Evolutionary conservation across 129 eudicot species (phyloP), one percentile per base, ranked within the genome.

Genomic region (Chrysanthemum lavandulifolium): DNA sequence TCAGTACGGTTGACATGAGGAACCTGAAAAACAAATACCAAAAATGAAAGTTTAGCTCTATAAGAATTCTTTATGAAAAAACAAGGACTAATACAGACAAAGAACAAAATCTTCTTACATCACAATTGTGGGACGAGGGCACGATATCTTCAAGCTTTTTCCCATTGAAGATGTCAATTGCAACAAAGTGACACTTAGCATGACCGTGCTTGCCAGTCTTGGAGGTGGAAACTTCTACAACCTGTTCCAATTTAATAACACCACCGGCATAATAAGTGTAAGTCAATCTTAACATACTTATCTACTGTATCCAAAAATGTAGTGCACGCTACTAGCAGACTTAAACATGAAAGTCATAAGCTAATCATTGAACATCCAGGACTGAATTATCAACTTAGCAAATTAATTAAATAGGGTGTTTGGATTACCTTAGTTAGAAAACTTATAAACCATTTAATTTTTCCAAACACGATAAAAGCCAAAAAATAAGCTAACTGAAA

Each of bases 71-170:
- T 61, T 6, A 51, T 53, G 53, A 27, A 55, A 13, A 60, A 64
- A 70, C 0, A 29, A 40, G 25, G 6, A 13, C 51, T 13, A 58
- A 19, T 65, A 16, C 8, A 50, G 4, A 10, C 7, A 13, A 29
- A 56, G 43, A 19, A 50, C 6, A 23, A 14, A 49, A 1, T 53
- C 33, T 15, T 23, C 95, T 60, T 84, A 85, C 96, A 77, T 88
- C 96, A 77, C 96, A 88, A 52, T 86, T 88, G 78, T 88, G 96
- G 61, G 91, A 89, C 11, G 91, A 89, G 13, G 91, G 96, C 1
- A 89, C 96, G 45, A 89, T 86, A 84, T 89, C 96, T 72, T 89
- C 96, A 21, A 86, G 96, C 86, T 89, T 89, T 79, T 89, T 89
- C 11, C 80, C 80, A 66, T 80, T 86, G 73, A 89, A 89, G 84